phyloP scores from a whole-genome alignment of 2,329 filamentous ascomycete species.

The Talaromyces sp. region DNA sequence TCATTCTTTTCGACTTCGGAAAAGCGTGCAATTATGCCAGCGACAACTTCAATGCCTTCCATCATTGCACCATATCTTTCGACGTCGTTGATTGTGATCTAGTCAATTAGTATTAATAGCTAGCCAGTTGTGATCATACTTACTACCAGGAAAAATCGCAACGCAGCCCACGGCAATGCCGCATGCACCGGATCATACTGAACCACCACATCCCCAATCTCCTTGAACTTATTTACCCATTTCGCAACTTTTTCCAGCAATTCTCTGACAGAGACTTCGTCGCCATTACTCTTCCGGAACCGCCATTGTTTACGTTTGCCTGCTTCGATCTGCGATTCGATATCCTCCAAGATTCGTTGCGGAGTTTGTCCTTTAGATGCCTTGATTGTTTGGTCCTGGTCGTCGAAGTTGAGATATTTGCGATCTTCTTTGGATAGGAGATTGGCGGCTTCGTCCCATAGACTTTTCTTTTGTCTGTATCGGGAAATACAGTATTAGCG shows the following conservation, averaged over 20 bases:
- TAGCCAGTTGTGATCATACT: background rate
- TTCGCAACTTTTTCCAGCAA: background rate
- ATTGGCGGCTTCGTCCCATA: background rate
- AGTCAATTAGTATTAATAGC: background rate
- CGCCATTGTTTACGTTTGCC: background rate
- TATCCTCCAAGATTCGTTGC: background rate
- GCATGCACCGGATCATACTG: background rate
- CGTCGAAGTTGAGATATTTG: background rate
- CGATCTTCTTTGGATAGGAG: background rate
- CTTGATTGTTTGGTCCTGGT: background rate
- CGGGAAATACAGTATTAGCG: background rate
- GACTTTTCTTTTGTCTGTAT: background rate
- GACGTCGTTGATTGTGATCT: background rate
- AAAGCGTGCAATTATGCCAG: background rate
- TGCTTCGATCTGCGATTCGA: background rate
- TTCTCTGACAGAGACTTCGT: background rate
- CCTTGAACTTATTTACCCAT: constrained; percentile 3
- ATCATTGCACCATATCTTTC: background rate
- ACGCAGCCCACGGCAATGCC: background rate
- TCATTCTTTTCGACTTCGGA: constrained; percentile 3
- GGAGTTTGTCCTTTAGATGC: background rate
- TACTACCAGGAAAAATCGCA: background rate
- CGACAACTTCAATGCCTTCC: background rate
- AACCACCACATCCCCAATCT: background rate
- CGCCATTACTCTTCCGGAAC: background rate